These are phyloP conservation scores for Clavispora carvajalis DNA, from an alignment of 805 yeast species.

Conservation along the genomic window DNA sequence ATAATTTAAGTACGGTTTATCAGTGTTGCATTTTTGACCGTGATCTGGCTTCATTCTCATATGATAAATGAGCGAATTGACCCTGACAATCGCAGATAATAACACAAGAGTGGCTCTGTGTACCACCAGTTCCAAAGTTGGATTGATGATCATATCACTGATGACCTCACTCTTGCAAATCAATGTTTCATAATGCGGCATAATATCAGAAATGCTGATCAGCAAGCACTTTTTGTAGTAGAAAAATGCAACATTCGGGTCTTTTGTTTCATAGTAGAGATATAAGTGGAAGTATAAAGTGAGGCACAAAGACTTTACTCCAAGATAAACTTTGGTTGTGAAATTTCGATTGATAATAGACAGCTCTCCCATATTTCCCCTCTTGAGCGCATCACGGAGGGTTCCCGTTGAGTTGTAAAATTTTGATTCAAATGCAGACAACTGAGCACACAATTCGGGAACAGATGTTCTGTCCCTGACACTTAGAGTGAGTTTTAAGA, in stretches of 20 bases:
- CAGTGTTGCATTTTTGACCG: constrained; percentile 6
- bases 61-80: constrained; percentile 24
- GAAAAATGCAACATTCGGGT: constrained; percentile 10
- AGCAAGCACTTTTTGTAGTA: constrained; percentile 13
- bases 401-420: constrained; percentile 10
- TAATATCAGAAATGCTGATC: constrained; percentile 12
- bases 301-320: constrained; percentile 13
- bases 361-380: constrained; percentile 1
- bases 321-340: constrained; percentile 12
- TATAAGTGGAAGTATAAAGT: constrained; percentile 16
- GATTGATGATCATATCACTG: constrained; percentile 21
- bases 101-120: constrained; percentile 29
- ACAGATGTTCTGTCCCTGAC: constrained; percentile 6
- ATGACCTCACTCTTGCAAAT: constrained; percentile 14
- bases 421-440: constrained; percentile 8
- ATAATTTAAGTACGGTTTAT: constrained; percentile 5
- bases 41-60: constrained; percentile 20
- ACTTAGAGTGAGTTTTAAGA: constrained; percentile 7
- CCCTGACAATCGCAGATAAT: constrained; percentile 26
- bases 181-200: constrained; percentile 15
- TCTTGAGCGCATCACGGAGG: constrained; percentile 6
- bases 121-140: constrained; percentile 17
- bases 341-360: constrained; percentile 11
- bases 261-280: constrained; percentile 11
- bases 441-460: constrained; percentile 7